Percentiles rank a stretch among this genome's conserved stretches.
Conservation (phyloP, 169 alveolate genomes). For the Plasmodium relictum region DNA sequence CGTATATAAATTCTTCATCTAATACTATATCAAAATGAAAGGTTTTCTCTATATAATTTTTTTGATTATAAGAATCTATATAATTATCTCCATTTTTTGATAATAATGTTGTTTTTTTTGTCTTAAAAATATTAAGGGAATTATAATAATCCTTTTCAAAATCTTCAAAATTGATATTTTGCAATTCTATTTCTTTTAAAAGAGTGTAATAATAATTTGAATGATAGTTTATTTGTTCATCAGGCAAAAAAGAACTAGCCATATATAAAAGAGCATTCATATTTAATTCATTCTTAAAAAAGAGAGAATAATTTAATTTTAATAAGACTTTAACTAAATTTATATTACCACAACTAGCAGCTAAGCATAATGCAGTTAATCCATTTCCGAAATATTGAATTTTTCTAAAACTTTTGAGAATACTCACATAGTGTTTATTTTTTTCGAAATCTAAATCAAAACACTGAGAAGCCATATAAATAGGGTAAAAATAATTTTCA, state of each 20-base stretch:
- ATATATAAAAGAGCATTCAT: slow-evolving; percentile 61
- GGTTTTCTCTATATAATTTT: slow-evolving; percentile 19
- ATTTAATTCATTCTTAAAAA: slow-evolving; percentile 34
- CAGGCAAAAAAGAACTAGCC: slow-evolving; percentile 70
- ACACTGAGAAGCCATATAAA: slow-evolving; percentile 63
- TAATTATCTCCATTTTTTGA: background rate
- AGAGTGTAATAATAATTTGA: slow-evolving; percentile 42
- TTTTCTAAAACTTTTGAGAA: slow-evolving; percentile 65
- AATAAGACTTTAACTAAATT: slow-evolving; percentile 76
- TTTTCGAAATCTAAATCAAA: slow-evolving; percentile 12
- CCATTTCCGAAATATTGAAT: slow-evolving; percentile 84
- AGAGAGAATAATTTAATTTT: slow-evolving; percentile 50
- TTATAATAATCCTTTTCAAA: slow-evolving; percentile 16
- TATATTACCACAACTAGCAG: slow-evolving; percentile 80
- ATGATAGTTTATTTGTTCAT: slow-evolving; percentile 13
- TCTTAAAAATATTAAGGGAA: background rate
- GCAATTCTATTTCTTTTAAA: slow-evolving; percentile 42
- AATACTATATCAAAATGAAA: slow-evolving; percentile 29
- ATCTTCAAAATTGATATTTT: slow-evolving; percentile 2
- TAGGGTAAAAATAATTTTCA: slow-evolving; percentile 41
- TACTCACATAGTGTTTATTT: slow-evolving; percentile 8
- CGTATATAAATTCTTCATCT: slow-evolving; percentile 60
- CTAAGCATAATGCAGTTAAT: slow-evolving; percentile 78
- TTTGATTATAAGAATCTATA: background rate
- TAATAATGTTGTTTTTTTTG: background rate